phyloP scores from a whole-genome alignment of 257 asterid species.

The Mitragyna speciosa region DNA sequence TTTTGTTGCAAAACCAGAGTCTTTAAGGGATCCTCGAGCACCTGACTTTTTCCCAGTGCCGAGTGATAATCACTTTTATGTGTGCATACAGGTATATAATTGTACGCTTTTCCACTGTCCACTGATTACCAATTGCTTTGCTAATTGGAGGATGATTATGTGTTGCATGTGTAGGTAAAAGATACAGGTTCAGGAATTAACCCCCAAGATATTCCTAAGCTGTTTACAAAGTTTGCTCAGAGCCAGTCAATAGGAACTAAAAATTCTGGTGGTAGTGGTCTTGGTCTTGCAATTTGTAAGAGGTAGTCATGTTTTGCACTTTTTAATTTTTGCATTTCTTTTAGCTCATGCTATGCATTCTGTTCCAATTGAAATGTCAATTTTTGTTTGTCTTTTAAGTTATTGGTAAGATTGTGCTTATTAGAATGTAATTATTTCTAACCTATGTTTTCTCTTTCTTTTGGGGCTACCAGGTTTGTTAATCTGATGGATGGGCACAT shows the following conservation, averaged over 20 bases:
- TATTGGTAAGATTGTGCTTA: not conserved
- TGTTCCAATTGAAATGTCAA: not conserved
- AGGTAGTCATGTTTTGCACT: slow-evolving; percentile 42
- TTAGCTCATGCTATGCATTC: not conserved
- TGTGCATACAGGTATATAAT: slow-evolving; percentile 79
- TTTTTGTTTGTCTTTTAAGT: not conserved
- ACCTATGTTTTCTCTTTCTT: not conserved
- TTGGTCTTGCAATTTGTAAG: slow-evolving; percentile 92
- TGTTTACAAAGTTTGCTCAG: slow-evolving; percentile 87
- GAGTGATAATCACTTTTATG: slow-evolving; percentile 79
- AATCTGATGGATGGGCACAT: slow-evolving; percentile 96
- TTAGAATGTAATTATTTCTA: not conserved
- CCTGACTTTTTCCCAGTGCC: slow-evolving; percentile 73
- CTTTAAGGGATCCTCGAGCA: slow-evolving; percentile 69
- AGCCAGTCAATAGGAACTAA: slow-evolving; percentile 63
- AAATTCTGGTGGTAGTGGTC: slow-evolving; percentile 86
- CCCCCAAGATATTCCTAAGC: slow-evolving; percentile 81
- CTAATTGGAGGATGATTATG: not conserved
- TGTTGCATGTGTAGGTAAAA: slow-evolving; percentile 59
- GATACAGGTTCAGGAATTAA: slow-evolving; percentile 91
- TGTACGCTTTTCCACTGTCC: slow-evolving; percentile 6
- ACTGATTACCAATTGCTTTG: not conserved
- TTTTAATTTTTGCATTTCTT: not conserved
- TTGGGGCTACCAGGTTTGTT: slow-evolving; percentile 59
- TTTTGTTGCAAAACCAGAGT: slow-evolving; percentile 71